Base-by-base conservation (phyloP, 2,329 filamentous ascomycete genomes). In the Neurospora crassa region DNA sequence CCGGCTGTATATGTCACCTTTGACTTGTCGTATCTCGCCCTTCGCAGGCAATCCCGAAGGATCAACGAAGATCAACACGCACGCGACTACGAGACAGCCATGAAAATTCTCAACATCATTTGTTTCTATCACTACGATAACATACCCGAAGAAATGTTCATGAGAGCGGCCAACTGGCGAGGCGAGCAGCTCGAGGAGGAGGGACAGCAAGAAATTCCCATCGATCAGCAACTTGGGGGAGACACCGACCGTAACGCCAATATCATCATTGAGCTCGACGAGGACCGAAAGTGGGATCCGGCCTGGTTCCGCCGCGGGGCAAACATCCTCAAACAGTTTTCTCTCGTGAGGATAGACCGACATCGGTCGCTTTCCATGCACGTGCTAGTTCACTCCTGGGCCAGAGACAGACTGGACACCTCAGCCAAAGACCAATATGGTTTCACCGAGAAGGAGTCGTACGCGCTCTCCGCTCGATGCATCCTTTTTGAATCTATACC, bases 121-220 rank as follows among this genome's bases (percentile, higher is more conserved):
- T 76, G 73, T 18, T 80, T 79, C 72, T 80, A 76, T 34, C 76
- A 79, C 40, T 74, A 79, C 11, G 75, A 78, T 24, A 71, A 71
- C 1, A 40, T 78, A 0, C 70, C 74, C 0, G 37, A 68, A 0
- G 34, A 45, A 0, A 76, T 77, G 2, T 67, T 79, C 12, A 5
- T 40, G 3, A 24, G 73, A 7, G 76, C 76, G 2, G 72, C 73
- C 5, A 40, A 40, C 37, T 40, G 47, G 47, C 47, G 47, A 59
- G 20, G 12, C 47, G 47, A 29, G 20, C 20, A 29, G 20, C 47
- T 53, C 43, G n/a, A 20, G 43, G 18, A 0, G 40, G 11, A 41
- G 14, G 20, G 42, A 67, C 18, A 12, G 14, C 24, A 67, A 42
- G 34, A n/a, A 68, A 14, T 59, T 16, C 42, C n/a, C 41, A n/a